These are phyloP conservation scores for Metarhizium humberi DNA, from an alignment of 2,329 filamentous ascomycete genomes.

Conservation along the genomic window DNA sequence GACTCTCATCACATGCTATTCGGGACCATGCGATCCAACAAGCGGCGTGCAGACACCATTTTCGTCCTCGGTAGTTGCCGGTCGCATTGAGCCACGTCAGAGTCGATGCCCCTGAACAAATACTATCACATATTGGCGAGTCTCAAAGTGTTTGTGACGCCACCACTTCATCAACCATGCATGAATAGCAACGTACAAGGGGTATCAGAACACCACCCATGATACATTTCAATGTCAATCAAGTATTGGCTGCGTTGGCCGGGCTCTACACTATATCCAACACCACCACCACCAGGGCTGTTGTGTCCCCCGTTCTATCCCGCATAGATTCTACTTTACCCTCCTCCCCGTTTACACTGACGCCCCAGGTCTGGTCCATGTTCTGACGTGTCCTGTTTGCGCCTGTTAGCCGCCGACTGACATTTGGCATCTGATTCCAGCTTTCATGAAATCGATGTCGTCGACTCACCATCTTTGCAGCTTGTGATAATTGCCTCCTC, in stretches of 20 bases:
- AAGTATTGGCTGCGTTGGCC: neutral
- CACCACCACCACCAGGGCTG: neutral
- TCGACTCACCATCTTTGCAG: constrained; percentile 71
- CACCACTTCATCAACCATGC: neutral
- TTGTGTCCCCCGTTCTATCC: neutral
- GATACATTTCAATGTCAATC: neutral
- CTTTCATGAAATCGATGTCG: neutral
- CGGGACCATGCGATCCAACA: neutral
- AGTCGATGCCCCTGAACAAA: neutral
- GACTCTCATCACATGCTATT: neutral
- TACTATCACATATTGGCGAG: neutral
- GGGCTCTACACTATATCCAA: neutral
- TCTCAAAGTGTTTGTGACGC: neutral
- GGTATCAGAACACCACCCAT: no score
- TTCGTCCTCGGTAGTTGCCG: neutral
- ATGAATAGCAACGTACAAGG: neutral
- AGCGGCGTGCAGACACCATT: neutral
- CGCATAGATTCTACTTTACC: neutral
- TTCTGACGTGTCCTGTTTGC: constrained; percentile 59
- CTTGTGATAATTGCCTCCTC: constrained; percentile 88
- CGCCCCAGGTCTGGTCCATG: constrained; percentile 55
- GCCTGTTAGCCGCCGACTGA: constrained; percentile 9
- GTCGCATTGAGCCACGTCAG: neutral
- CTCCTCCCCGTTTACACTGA: neutral
- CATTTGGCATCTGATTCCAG: constrained; percentile 4